These are phyloP conservation scores for Penicillium atrosanguineum DNA, from an alignment of 495 filamentous ascomycete genomes.

Conservation along the genomic window DNA sequence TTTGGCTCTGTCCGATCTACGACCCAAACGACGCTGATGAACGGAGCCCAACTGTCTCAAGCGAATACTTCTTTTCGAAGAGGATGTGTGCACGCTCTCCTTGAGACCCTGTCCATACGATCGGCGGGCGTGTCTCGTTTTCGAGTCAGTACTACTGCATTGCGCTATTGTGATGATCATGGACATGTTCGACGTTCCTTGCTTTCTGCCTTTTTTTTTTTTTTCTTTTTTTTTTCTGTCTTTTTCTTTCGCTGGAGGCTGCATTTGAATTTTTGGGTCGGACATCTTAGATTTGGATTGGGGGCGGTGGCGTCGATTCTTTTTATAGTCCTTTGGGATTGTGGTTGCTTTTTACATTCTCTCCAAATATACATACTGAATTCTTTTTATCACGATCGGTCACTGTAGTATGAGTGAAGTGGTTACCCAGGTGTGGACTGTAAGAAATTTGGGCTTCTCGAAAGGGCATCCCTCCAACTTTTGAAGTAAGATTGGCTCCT, in stretches of 20 bases:
- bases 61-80: background rate
- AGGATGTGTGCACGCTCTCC: background rate
- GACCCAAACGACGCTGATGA: background rate
- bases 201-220: conserved; percentile 3
- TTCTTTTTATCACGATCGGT: background rate
- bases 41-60: background rate
- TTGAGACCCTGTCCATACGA: background rate
- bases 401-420: background rate
- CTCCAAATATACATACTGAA: conserved; percentile 7
- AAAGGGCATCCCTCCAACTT: no score
- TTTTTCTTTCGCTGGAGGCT: conserved; percentile 8
- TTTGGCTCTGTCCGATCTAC: background rate
- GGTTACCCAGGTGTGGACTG: no score
- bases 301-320: conserved; percentile 22
- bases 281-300: conserved; percentile 17
- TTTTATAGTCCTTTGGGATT: background rate
- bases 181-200: conserved; percentile 16
- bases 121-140: background rate
- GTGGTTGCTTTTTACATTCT: conserved; percentile 1
- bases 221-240: conserved; percentile 8
- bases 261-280: conserved; percentile 18
- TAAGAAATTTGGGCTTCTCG: no score
- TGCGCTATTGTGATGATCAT: conserved; percentile 22
- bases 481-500: no score
- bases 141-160: conserved; percentile 13